Evolutionary conservation across 2,329 filamentous ascomycete species (phyloP).

Genomic region (Elsinoe arachidis): DNA sequence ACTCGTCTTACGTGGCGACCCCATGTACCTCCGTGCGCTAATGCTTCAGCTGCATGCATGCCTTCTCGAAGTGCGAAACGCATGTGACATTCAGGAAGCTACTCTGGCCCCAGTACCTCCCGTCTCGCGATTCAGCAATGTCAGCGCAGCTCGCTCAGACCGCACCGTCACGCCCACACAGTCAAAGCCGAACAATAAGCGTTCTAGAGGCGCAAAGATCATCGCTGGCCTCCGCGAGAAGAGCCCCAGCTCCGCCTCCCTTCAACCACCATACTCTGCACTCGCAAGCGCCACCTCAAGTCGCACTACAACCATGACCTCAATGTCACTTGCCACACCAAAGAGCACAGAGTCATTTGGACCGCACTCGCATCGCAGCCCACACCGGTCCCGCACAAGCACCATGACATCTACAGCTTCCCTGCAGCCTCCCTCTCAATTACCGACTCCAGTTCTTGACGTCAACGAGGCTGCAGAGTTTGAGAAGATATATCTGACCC

Average conservation of each 20-base stretch:
- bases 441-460: conserved; percentile 33
- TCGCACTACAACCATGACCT: conserved; percentile 45
- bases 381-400: conserved; percentile 35
- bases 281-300: conserved; percentile 37
- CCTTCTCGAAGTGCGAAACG: conserved; percentile 51
- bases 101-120: conserved; percentile 1
- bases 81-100: conserved; percentile 44
- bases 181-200: conserved; percentile 35
- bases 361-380: conserved; percentile 19
- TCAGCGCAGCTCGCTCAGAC: conserved; percentile 25
- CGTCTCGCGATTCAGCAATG: conserved; percentile 1
- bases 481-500: conserved; percentile 69
- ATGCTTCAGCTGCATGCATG: conserved; percentile 52
- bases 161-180: conserved; percentile 39
- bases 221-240: conserved; percentile 35
- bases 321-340: conserved; percentile 52
- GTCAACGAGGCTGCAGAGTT: conserved; percentile 73
- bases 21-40: conserved; percentile 49
- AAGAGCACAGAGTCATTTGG: conserved; percentile 75
- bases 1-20: conserved; percentile 47
- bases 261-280: conserved; percentile 24
- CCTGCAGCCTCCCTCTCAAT: neutral
- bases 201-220: conserved; percentile 44
- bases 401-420: conserved; percentile 44
- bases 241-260: neutral